Percentiles rank a stretch among this genome's conserved stretches.
Evolutionary conservation across 2,329 filamentous ascomycete species (phyloP).

Genomic region (Lasiodiplodia citricola): DNA sequence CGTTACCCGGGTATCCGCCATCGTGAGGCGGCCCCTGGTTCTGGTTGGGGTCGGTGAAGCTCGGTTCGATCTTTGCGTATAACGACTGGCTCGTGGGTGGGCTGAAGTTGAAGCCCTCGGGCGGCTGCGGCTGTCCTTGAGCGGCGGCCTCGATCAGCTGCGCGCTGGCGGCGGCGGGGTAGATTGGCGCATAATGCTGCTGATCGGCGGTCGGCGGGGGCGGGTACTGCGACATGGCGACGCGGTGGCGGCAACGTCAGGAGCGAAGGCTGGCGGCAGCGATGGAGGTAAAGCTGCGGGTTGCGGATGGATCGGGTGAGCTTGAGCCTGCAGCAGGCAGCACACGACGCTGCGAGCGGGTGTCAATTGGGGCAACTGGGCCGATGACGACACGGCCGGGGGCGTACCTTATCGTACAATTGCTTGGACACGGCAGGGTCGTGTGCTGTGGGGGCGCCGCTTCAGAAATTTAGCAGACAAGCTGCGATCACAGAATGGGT

Average conservation of each 20-base stretch:
- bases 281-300: background rate
- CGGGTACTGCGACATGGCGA: constrained; percentile 34
- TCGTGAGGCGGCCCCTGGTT: constrained; percentile 15
- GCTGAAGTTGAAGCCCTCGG: constrained; percentile 25
- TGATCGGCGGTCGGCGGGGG: constrained; percentile 36
- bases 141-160: constrained; percentile 30
- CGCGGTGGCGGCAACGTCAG: background rate
- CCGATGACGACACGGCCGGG: background rate
- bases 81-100: constrained; percentile 27
- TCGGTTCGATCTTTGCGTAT: constrained; percentile 30
- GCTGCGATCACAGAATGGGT: constrained; percentile 8
- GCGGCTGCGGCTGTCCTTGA: constrained; percentile 27
- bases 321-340: constrained; percentile 13
- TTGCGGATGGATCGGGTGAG: constrained; percentile 22
- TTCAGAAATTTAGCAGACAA: constrained; percentile 24
- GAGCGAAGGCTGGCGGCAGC: background rate
- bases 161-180: constrained; percentile 34
- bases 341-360: background rate
- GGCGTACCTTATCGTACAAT: constrained; percentile 4
- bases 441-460: constrained; percentile 21
- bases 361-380: constrained; percentile 11
- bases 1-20: constrained; percentile 23
- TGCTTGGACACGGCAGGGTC: constrained; percentile 3
- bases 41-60: constrained; percentile 27
- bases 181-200: constrained; percentile 42